Percentiles rank a stretch among this genome's conserved stretches.
phyloP scores from a whole-genome alignment of 441 rosid species.

The Bocquillonia castaneifolia region DNA sequence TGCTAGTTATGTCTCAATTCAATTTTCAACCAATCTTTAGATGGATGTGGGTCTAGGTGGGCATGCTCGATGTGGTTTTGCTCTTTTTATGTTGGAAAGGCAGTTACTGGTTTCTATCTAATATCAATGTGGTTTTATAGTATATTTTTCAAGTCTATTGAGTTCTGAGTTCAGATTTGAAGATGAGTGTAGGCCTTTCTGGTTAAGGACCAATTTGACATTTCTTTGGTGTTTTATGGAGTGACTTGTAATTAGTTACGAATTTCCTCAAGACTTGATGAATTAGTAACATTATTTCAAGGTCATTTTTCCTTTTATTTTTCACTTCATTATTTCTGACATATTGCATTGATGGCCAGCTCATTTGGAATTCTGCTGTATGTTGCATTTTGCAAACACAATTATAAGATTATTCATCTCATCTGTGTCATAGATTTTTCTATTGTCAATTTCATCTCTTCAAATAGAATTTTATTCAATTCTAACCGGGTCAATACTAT shows the following conservation, averaged over 20 bases:
- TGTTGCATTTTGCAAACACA: constrained; percentile 3
- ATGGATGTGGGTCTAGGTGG: not conserved
- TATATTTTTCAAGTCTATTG: not conserved
- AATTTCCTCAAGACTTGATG: not conserved
- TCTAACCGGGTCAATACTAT: constrained; percentile 18
- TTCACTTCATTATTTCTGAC: not conserved
- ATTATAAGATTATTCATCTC: not conserved
- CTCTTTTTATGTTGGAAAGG: not conserved
- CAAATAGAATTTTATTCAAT: constrained; percentile 9
- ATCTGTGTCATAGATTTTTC: not conserved
- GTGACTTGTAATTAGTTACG: not conserved
- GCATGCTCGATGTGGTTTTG: not conserved
- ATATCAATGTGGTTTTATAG: not conserved
- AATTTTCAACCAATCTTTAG: not conserved
- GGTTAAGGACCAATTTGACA: not conserved
- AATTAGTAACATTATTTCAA: not conserved
- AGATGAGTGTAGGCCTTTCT: not conserved
- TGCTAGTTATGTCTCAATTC: not conserved
- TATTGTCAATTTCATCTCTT: constrained; percentile 10
- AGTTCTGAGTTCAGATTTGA: not conserved
- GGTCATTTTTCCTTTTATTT: not conserved
- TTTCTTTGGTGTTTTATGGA: not conserved
- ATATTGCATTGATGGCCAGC: too few species aligned
- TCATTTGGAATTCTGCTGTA: too few species aligned
- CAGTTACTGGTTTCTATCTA: not conserved